Evolutionary conservation across 306 rosid genomes (phyloP), one percentile per base, ranked within the genome.

Genomic region (Gynostemma pentaphyllum): DNA sequence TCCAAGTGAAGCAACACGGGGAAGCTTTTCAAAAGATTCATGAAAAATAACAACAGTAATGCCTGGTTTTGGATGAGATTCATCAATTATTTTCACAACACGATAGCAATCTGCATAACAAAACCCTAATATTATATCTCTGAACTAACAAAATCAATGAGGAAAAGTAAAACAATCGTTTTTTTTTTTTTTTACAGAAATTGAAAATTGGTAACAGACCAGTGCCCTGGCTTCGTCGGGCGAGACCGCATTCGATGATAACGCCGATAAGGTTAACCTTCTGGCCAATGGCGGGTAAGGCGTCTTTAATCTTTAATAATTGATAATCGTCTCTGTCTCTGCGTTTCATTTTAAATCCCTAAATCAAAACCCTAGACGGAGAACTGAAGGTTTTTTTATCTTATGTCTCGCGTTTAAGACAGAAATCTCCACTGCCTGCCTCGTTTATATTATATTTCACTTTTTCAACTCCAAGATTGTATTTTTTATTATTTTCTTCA

Each of bases 21-120:
- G 98, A 68, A 81, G 87, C 22, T n/a, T 44, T 23, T 70, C 72
- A n/a, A 75, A 24, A 78, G 5, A 45, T 64, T 68, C 73, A 36
- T 76, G 64, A 68, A 90, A 87, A 42, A 91, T 0, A 50, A 78
- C 79, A 14, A 82, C 82, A 0, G 83, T 4, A 62, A 83, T 67
- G 30, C 81, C 86, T 0, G 47, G 49, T 30, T 73, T 12, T 14
- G 62, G 22, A 67, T 68, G 47, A 0, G 92, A 75, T 42, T 77
- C 76, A 34, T 91, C 97, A 3, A 85, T 64, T 23, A 91, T 13
- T 68, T 73, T 83, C n/a, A 91, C 18, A 2, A 62, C 22, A 30
- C 74, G 67, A 62, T 72, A 79, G 60, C 39, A 70, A 82, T 91
- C 96, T 87, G 89, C 83, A 77, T 28, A 80, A 42, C 49, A 54